Percentiles rank a stretch among this genome's conserved stretches.
Conservation (phyloP, 192 early-diverging fungal genomes). For the Umbelopsis ramanniana region DNA sequence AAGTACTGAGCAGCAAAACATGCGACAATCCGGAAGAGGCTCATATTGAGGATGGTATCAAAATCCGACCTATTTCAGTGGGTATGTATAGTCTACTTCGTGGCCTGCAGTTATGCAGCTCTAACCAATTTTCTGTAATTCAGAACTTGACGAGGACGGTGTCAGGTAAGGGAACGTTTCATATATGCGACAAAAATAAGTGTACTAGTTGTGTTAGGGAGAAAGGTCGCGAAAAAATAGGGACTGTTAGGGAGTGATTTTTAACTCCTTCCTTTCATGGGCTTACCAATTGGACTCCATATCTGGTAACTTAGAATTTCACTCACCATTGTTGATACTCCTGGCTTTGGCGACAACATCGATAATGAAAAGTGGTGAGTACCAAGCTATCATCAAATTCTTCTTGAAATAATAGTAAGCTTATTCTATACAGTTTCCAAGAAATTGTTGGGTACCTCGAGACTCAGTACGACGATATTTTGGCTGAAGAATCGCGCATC, state of each 20-base stretch:
- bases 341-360: constrained; percentile 97
- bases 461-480: constrained; percentile 90
- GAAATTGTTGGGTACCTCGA: constrained; percentile 95
- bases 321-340: constrained; percentile 97
- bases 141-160: constrained; percentile 97
- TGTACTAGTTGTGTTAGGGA: not conserved
- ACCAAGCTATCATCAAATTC: not conserved
- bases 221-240: not conserved
- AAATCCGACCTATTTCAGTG: constrained; percentile 86
- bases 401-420: not conserved
- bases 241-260: constrained; percentile 2
- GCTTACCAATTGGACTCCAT: not conserved
- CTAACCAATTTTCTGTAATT: not conserved
- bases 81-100: constrained; percentile 22
- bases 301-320: constrained; percentile 59
- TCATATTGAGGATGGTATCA: constrained; percentile 84
- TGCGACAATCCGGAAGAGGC: constrained; percentile 73
- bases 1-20: constrained; percentile 71
- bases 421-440: constrained; percentile 65
- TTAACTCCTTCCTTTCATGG: constrained; percentile 14
- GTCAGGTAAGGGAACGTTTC: constrained; percentile 46
- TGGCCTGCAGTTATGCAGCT: not conserved
- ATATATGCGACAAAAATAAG: not conserved
- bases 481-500: constrained; percentile 87
- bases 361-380: constrained; percentile 91